Conservation (phyloP, 2,329 filamentous ascomycete genomes). For the Aspergillus unguis region DNA sequence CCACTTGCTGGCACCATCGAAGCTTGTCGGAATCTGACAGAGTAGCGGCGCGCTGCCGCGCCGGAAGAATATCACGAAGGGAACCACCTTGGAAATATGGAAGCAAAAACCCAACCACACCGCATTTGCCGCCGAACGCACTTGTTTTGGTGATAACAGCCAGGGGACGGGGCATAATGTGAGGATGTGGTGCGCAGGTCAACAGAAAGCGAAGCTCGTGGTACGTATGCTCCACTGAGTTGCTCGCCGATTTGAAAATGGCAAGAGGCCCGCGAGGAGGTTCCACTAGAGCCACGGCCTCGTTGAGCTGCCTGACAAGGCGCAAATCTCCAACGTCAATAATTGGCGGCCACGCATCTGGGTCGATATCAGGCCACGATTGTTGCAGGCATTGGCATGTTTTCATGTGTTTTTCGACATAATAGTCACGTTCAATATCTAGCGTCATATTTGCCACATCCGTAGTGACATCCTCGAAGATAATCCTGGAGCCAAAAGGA, state of each 20-base stretch:
- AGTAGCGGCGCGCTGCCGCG: constrained; percentile 2
- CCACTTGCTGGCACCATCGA: constrained; percentile 7
- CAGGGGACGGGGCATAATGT: constrained; percentile 7
- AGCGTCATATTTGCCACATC: constrained; percentile 4
- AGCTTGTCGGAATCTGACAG: constrained; percentile 6
- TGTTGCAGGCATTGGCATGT: constrained; percentile 3
- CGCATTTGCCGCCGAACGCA: constrained; percentile 2
- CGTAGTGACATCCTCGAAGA: constrained; percentile 5
- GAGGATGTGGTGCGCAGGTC: constrained; percentile 2
- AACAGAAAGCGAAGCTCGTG: constrained; percentile 10
- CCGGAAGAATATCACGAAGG: constrained; percentile 6
- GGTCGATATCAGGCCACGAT: constrained; percentile 3
- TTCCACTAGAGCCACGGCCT: constrained; percentile 4
- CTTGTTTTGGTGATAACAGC: constrained; percentile 7
- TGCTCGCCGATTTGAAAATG: constrained; percentile 6
- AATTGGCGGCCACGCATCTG: constrained; percentile 3
- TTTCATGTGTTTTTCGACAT: constrained; percentile 3
- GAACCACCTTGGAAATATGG: constrained; percentile 2
- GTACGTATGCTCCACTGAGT: constrained; percentile 6
- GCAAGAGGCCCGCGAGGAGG: not conserved
- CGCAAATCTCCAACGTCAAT: constrained; percentile 1
- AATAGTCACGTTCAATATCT: constrained; percentile 4
- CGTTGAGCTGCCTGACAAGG: constrained; percentile 6
- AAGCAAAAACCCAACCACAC: constrained; percentile 6
- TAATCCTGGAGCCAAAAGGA: constrained; percentile 8